Conservation (phyloP, 2,329 filamentous ascomycete species). For the Pseudogymnoascus sp. region DNA sequence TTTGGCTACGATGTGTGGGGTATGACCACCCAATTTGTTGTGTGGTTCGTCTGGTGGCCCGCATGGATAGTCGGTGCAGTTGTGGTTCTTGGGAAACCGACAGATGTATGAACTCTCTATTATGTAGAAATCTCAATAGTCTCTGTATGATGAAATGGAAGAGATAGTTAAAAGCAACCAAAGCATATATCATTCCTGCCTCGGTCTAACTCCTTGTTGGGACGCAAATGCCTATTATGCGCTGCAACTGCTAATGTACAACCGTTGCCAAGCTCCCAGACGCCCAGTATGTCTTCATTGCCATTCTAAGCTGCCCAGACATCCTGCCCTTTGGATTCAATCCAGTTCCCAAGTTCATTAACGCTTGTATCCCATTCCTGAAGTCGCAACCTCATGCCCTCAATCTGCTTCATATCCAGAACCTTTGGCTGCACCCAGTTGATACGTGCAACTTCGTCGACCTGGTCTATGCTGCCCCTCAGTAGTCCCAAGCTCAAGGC, state of each 20-base stretch:
- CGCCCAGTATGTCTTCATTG: conserved; percentile 16
- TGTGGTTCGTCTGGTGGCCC: conserved; percentile 97
- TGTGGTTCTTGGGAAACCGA: conserved; percentile 39
- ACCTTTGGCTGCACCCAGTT: conserved; percentile 99
- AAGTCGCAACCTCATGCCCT: conserved; percentile 77
- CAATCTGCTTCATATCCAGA: conserved; percentile 89
- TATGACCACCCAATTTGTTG: conserved; percentile 77
- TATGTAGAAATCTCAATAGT: not conserved
- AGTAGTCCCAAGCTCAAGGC: conserved; percentile 88
- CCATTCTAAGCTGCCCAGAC: conserved; percentile 74
- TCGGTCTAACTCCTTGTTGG: conserved; percentile 8
- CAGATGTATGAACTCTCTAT: conserved; percentile 1
- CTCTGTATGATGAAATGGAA: not conserved
- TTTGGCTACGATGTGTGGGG: conserved; percentile 88
- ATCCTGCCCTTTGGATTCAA: conserved; percentile 86
- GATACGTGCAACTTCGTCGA: conserved; percentile 86
- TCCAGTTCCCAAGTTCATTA: conserved; percentile 94
- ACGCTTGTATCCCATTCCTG: conserved; percentile 95
- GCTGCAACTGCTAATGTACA: conserved; percentile 12
- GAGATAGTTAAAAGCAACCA: not conserved
- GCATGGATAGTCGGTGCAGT: conserved; percentile 67
- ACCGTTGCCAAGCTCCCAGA: conserved; percentile 10
- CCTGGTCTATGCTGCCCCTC: conserved; percentile 90
- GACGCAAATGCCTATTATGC: conserved; percentile 9
- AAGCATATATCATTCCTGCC: conserved; percentile 8